Evolutionary conservation across 1,284 basidiomycete species (phyloP), one percentile per base, ranked within the genome.

Genomic region (Moniliophthora roreri): DNA sequence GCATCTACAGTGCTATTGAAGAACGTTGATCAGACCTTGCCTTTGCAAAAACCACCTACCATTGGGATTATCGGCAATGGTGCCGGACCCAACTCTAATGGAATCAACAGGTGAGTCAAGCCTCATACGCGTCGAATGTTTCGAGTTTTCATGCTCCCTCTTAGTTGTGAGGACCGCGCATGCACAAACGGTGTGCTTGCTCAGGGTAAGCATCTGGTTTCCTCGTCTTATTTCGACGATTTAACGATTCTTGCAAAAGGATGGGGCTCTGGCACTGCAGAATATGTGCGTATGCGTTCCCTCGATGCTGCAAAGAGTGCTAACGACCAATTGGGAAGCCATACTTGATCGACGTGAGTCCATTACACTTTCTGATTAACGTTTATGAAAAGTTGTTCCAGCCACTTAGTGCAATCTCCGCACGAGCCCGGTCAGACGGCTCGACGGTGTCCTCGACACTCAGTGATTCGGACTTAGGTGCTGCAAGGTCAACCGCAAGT

Each of bases 1-100:
- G 83, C 87, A 0, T 85, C 84, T 0, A 86, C 83, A 1, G 84
- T 92, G 6, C 71, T 94, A 21, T 75, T 93, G 48, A 92, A 92
- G 73, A 93, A 93, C 66, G 64, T 63, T 1, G 73, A 77, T 39
- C 68, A 69, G 3, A 69, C 73, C 1, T 71, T 93, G 0, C 89
- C 89, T 1, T 68, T 91, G n/a, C 72, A 70, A 1, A 70, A 69
- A 16, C 79, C 80, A 0, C 70, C 70, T 57, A 73, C 71, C 4
- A 76, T 89, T 48, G 83, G 73, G 0, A 70, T 90, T 20, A 76
- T 89, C 51, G 87, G 87, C 3, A 80, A 77, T 52, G 86, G 82
- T 52, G 82, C 86, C 15, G 83, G 79, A 0, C 78, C 84, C 1
- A 73, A 79, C 13, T 71, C 73, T 3, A 66, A 65, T 36, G 88